A percentile compares a stretch with the other conserved stretches of the same genome.
phyloP scores from a whole-genome alignment of 352 stramenopile genomes.

The Pythium guiyangense region DNA sequence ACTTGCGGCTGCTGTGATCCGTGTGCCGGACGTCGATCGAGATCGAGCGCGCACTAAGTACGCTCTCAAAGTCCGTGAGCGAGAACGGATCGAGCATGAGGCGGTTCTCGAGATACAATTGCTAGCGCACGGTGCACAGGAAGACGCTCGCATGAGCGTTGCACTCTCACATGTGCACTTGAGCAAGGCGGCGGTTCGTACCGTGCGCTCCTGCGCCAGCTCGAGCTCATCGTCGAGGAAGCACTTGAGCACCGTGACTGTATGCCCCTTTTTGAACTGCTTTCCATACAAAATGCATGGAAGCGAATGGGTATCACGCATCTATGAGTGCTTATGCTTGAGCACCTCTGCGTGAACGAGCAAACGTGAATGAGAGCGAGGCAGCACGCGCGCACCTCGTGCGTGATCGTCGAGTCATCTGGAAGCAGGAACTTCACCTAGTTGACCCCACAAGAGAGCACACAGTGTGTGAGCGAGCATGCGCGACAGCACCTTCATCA shows the following conservation, averaged over 20 bases:
- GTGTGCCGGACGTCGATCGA: conserved; percentile 35
- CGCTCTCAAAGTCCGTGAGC: conserved; percentile 49
- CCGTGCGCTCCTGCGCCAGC: conserved; percentile 27
- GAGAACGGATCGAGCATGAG: conserved; percentile 59
- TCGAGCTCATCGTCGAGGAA: conserved; percentile 56
- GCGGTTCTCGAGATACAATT: conserved; percentile 32
- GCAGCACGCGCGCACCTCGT: conserved; percentile 21
- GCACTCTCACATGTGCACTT: too few relatives aligned
- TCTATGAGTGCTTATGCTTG: too few relatives aligned
- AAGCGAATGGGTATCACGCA: too few relatives aligned
- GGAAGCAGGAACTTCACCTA: conserved; percentile 53
- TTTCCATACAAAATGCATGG: too few relatives aligned
- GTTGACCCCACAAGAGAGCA: too few relatives aligned
- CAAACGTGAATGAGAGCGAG: not conserved
- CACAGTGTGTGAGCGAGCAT: too few relatives aligned
- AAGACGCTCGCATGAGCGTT: not conserved
- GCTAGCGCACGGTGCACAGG: conserved; percentile 11
- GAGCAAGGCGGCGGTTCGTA: conserved; percentile 10
- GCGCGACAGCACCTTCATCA: too few relatives aligned
- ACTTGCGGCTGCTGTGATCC: conserved; percentile 14
- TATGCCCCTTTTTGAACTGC: conserved; percentile 70
- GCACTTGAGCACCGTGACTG: conserved; percentile 49
- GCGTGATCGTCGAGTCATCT: conserved; percentile 48
- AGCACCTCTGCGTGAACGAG: not conserved
- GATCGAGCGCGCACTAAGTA: conserved; percentile 29